phyloP scores from a whole-genome alignment of 768 basidiomycete genomes.

The Chalciporus piperatus region DNA sequence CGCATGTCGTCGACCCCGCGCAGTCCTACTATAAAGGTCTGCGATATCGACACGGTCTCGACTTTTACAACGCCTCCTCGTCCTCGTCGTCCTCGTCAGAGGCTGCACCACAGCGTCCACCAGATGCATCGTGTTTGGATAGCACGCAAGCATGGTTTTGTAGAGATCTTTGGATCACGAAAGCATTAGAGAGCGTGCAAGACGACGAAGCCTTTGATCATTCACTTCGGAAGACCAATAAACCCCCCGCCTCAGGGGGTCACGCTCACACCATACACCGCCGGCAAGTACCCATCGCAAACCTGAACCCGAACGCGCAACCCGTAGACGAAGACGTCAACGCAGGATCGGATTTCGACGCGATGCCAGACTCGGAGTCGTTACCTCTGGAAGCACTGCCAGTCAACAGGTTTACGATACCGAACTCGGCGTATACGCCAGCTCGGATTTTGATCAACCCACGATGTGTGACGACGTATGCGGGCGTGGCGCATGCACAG shows the following conservation, averaged over 20 bases:
- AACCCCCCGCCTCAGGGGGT: conserved; percentile 17
- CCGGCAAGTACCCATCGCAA: conserved; percentile 26
- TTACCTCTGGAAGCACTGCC: conserved; percentile 29
- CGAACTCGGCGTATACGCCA: conserved; percentile 84
- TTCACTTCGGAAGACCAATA: conserved; percentile 7
- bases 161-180: conserved; percentile 91
- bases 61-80: conserved; percentile 65
- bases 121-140: conserved; percentile 89
- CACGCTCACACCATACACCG: conserved; percentile 26
- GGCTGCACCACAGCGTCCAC: conserved; percentile 51
- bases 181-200: conserved; percentile 72
- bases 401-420: conserved; percentile 55
- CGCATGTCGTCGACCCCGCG: conserved; percentile 92
- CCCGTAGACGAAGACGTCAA: conserved; percentile 70
- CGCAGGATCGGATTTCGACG: conserved; percentile 85
- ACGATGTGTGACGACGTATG: conserved; percentile 96
- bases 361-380: conserved; percentile 72
- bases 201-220: conserved; percentile 40
- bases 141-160: conserved; percentile 99
- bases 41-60: conserved; percentile 74
- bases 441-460: conserved; percentile 95
- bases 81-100: conserved; percentile 64
- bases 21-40: conserved; percentile 96
- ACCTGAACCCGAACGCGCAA: neutral
- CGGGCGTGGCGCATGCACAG: conserved; percentile 94